These are phyloP conservation scores for Periconia macrospinosa DNA, from an alignment of 2,329 filamentous ascomycete genomes.

Conservation along the genomic window DNA sequence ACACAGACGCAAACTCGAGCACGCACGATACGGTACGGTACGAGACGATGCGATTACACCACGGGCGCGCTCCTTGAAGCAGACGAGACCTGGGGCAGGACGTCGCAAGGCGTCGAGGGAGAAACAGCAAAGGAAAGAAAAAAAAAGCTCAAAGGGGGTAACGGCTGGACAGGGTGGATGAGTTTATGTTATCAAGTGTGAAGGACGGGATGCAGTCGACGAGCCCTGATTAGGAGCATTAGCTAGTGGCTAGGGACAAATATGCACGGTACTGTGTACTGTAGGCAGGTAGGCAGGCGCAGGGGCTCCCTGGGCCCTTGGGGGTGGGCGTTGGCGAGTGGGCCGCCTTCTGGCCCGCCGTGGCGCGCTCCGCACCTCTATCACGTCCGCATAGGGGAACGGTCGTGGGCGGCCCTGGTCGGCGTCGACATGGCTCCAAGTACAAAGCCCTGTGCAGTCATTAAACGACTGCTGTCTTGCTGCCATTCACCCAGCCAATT, in stretches of 20 bases:
- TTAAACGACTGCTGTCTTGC: conserved; percentile 9
- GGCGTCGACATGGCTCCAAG: not conserved
- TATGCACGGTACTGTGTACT: too few species aligned
- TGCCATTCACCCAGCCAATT: conserved; percentile 19
- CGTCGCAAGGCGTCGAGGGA: not conserved
- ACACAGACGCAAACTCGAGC: not conserved
- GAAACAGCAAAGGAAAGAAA: not conserved
- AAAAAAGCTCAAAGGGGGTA: not conserved
- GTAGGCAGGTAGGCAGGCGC: too few species aligned
- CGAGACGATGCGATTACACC: too few species aligned
- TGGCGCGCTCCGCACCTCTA: too few species aligned
- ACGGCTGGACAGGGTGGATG: not conserved
- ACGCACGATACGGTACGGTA: not conserved
- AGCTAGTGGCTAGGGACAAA: too few species aligned
- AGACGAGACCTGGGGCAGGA: not conserved
- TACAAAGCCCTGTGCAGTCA: conserved; percentile 19
- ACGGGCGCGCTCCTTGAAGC: too few species aligned
- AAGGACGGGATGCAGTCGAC: conserved; percentile 4
- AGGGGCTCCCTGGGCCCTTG: not conserved
- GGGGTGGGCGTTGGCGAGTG: too few species aligned
- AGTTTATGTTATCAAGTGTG: conserved; percentile 13
- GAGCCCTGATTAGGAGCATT: not conserved
- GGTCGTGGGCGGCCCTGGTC: conserved; percentile 9
- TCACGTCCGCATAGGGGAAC: not conserved
- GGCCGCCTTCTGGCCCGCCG: not conserved